These are phyloP conservation scores for Tolypocladium ophioglossoides DNA, from an alignment of 2,329 filamentous ascomycete genomes.

Conservation along the genomic window DNA sequence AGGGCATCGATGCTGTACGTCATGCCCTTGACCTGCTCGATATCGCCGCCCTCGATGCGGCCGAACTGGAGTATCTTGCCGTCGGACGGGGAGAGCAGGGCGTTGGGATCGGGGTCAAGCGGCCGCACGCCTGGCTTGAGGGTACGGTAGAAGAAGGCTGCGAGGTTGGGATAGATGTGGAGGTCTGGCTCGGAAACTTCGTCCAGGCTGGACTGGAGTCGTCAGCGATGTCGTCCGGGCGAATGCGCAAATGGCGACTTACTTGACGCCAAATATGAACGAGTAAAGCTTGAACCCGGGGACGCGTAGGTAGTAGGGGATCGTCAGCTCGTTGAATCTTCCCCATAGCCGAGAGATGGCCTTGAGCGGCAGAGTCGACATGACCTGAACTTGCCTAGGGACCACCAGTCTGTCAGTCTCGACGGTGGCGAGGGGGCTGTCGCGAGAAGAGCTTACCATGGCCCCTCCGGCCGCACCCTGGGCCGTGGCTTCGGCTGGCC, in stretches of 20 bases:
- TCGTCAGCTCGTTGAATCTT: conserved; percentile 77
- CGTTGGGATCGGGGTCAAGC: conserved; percentile 69
- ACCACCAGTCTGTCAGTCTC: background rate
- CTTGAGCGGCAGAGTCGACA: conserved; percentile 87
- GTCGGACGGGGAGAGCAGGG: conserved; percentile 80
- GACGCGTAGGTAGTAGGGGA: conserved; percentile 78
- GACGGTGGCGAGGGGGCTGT: too few species aligned
- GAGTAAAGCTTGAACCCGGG: conserved; percentile 90
- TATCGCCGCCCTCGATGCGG: conserved; percentile 82
- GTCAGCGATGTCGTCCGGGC: background rate
- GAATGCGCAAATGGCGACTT: conserved; percentile 9
- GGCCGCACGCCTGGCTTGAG: conserved; percentile 83
- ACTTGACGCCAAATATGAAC: conserved; percentile 82
- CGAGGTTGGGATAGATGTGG: conserved; percentile 82
- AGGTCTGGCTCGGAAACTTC: conserved; percentile 86
- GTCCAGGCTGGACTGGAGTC: conserved; percentile 54
- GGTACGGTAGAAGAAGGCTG: conserved; percentile 93
- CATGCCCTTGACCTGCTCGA: conserved; percentile 98
- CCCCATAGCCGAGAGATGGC: conserved; percentile 85
- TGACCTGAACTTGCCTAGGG: conserved; percentile 73
- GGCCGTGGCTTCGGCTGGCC: conserved; percentile 38
- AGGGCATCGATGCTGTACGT: conserved; percentile 94
- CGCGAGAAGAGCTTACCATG: conserved; percentile 48
- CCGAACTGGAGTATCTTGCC: conserved; percentile 88
- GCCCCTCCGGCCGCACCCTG: conserved; percentile 69